Base-by-base conservation (phyloP, 345 rosid genomes). In the Trapa incisa region DNA sequence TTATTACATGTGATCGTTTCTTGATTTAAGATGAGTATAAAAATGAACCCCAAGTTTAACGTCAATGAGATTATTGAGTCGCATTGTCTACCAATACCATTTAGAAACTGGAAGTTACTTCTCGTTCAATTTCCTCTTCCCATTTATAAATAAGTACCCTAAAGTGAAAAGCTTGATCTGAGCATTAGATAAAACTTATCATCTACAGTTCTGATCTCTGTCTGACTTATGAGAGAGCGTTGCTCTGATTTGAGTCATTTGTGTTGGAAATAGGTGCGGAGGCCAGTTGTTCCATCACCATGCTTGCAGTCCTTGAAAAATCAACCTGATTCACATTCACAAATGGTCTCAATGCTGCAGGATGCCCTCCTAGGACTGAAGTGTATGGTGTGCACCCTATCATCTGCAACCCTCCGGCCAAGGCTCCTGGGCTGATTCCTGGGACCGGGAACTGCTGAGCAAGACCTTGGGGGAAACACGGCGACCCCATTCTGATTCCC, bases 401-500 rank as follows among this genome's bases (percentile, higher is more conserved):
- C 16, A 68, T 52, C 61, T 47, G 71, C 38, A 76, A 71, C 15
- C 78, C 76, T 33, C 73, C 61, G 67, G 76, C 61, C 41, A 70
- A 17, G 66, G 68, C 12, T 15, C 72, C 9, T 4, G 79, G 61
- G 67, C 65, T 72, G 1, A 76, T 15, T 61, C 67, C 37, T 11
- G 80, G 63, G 68, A 68, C 35, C 39, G 77, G 71, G 68, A 78
- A 66, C 64, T 75, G 81, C 9, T 60, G 50, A 36, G 69, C 67
- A 38, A 43, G 47, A 66, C 73, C 75, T 37, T 80, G 79, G 5
- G 37, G 45, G 32, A 64, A 64, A n/a, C 76, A 75, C 73, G 77
- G 78, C 43, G 6, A 4, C 43, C 68, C 83, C 77, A 76, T 78
- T 42, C 80, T 67, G 83, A 68, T 73, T 0, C 75, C 76, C 78